phyloP scores from a whole-genome alignment of 2,329 filamentous ascomycete species.

The Zymoseptoria crescenta region DNA sequence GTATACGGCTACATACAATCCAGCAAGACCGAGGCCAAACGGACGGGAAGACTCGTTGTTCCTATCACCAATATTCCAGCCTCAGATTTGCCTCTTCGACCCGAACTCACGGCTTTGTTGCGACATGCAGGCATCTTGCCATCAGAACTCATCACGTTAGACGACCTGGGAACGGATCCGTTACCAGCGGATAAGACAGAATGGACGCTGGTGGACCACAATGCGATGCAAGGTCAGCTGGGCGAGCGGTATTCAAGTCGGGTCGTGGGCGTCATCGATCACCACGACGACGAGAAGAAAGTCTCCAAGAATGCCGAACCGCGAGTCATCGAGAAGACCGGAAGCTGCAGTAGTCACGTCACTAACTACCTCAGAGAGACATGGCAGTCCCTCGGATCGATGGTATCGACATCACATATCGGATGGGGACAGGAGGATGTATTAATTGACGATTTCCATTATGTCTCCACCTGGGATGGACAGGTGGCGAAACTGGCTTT shows the following conservation, averaged over 20 bases:
- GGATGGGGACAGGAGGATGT: conserved; percentile 32
- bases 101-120: conserved; percentile 63
- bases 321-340: conserved; percentile 56
- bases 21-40: conserved; percentile 41
- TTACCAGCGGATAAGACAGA: conserved; percentile 50
- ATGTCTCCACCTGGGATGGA: conserved; percentile 41
- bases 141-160: conserved; percentile 58
- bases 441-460: conserved; percentile 29
- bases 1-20: conserved; percentile 67
- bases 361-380: conserved; percentile 49
- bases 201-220: conserved; percentile 77
- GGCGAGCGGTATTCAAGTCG: conserved; percentile 43
- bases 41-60: conserved; percentile 52
- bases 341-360: conserved; percentile 67
- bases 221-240: conserved; percentile 58
- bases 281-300: conserved; percentile 64
- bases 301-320: conserved; percentile 46
- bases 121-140: conserved; percentile 50
- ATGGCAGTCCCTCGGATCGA: conserved; percentile 48
- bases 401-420: conserved; percentile 30
- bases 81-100: conserved; percentile 61
- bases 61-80: conserved; percentile 65
- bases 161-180: conserved; percentile 42
- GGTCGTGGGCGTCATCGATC: conserved; percentile 64
- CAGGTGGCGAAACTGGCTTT: conserved; percentile 61